Conservation (phyloP, 352 stramenopile species). For the Phytophthora agathidicida region DNA sequence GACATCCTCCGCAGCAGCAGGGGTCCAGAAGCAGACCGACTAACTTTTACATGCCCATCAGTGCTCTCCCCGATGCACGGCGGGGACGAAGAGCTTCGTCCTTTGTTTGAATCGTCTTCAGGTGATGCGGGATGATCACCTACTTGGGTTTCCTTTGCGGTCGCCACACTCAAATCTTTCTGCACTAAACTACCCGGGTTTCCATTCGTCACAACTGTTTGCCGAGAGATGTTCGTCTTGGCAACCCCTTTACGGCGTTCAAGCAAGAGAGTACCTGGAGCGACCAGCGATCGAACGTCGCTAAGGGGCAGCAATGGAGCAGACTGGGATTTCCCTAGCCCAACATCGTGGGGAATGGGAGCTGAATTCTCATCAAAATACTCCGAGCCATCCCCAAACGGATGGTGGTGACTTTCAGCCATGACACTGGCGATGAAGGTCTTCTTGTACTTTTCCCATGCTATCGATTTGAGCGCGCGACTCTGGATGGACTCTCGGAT, state of each 20-base stretch:
- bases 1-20: constrained; percentile 9
- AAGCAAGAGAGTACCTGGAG: constrained; percentile 45
- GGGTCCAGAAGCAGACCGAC: constrained; percentile 12
- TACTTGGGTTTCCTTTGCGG: background rate
- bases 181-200: background rate
- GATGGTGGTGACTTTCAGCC: constrained; percentile 21
- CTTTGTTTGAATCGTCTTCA: background rate
- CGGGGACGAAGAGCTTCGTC: constrained; percentile 11
- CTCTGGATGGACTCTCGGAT: constrained; percentile 72
- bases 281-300: constrained; percentile 36
- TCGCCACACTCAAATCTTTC: background rate
- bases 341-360: background rate
- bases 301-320: constrained; percentile 31
- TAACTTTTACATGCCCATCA: constrained; percentile 3
- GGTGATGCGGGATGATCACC: background rate
- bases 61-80: constrained; percentile 5
- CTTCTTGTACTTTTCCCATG: constrained; percentile 82
- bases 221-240: background rate
- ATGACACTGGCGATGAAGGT: constrained; percentile 58
- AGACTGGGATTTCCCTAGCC: constrained; percentile 38
- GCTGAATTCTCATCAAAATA: background rate
- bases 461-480: constrained; percentile 75
- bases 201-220: constrained; percentile 3
- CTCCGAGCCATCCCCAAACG: constrained; percentile 10
- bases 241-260: constrained; percentile 23